Percentiles rank a stretch among this genome's conserved stretches.
phyloP scores from a whole-genome alignment of 164 flowering plant species.

The Tetracentron sinense region DNA sequence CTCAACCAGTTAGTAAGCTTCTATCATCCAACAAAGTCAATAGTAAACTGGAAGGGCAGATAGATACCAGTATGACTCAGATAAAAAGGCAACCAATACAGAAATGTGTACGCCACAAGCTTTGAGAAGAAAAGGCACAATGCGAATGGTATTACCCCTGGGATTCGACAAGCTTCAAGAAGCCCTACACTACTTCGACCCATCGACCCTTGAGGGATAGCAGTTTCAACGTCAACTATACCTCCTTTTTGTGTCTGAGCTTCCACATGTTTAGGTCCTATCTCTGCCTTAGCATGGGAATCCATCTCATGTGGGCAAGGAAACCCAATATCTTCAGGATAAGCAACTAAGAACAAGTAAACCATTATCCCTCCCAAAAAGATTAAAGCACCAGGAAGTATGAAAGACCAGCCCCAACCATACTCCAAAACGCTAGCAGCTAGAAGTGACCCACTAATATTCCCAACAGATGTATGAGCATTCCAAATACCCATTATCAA shows the following conservation, averaged over 20 bases:
- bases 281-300: conserved; percentile 7
- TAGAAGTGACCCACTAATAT: conserved; percentile 74
- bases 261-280: conserved; percentile 37
- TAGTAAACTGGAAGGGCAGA: background rate
- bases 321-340: conserved; percentile 83
- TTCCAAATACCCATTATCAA: conserved; percentile 95
- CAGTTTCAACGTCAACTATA: conserved; percentile 13
- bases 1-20: background rate
- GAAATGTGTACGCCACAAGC: conserved; percentile 95
- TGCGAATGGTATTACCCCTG: conserved; percentile 91
- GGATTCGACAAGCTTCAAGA: conserved; percentile 69
- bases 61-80: conserved; percentile 78
- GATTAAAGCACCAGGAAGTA: conserved; percentile 70
- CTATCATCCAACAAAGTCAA: background rate
- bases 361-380: conserved; percentile 65
- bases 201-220: conserved; percentile 21
- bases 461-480: conserved; percentile 87
- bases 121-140: conserved; percentile 86
- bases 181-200: too few relatives aligned
- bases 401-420: conserved; percentile 98
- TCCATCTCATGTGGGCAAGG: conserved; percentile 28
- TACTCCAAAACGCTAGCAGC: conserved; percentile 68
- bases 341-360: conserved; percentile 70
- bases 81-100: conserved; percentile 94
- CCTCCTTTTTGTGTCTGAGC: conserved; percentile 21